phyloP scores from a whole-genome alignment of 192 early-diverging fungal species.

The Lobosporangium transversale region DNA sequence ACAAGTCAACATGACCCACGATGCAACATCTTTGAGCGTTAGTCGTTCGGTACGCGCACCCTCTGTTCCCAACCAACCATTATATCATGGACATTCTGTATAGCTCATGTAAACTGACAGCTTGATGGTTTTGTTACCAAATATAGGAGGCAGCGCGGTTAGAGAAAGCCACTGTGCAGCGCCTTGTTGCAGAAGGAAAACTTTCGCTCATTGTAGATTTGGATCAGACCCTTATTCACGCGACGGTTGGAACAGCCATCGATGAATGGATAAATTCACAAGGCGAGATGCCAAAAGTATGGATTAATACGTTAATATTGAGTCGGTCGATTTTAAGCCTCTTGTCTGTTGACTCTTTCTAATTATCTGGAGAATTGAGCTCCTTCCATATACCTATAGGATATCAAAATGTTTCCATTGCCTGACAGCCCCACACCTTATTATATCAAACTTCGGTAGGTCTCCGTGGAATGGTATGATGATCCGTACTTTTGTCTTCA shows the following conservation, averaged over 20 bases:
- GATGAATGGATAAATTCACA: constrained; percentile 73
- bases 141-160: constrained; percentile 77
- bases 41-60: constrained; percentile 35
- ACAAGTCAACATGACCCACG: constrained; percentile 44
- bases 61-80: no score
- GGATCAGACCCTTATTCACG: constrained; percentile 98
- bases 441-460: constrained; percentile 87
- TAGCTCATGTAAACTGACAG: no score
- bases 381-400: no score
- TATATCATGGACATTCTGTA: no score
- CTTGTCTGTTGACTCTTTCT: no score
- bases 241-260: constrained; percentile 80
- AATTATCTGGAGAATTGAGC: no score
- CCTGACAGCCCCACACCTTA: constrained; percentile 73
- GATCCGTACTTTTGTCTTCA: not conserved
- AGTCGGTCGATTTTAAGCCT: no score
- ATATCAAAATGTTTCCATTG: constrained; percentile 81
- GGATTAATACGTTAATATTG: no score
- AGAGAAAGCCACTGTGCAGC: constrained; percentile 71
- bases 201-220: constrained; percentile 95
- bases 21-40: constrained; percentile 36
- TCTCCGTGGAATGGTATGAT: no score
- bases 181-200: constrained; percentile 73
- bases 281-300: constrained; percentile 35
- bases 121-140: no score